These are phyloP conservation scores for Phytophthora megakarya DNA, from an alignment of 352 stramenopile genomes.

Conservation along the genomic window DNA sequence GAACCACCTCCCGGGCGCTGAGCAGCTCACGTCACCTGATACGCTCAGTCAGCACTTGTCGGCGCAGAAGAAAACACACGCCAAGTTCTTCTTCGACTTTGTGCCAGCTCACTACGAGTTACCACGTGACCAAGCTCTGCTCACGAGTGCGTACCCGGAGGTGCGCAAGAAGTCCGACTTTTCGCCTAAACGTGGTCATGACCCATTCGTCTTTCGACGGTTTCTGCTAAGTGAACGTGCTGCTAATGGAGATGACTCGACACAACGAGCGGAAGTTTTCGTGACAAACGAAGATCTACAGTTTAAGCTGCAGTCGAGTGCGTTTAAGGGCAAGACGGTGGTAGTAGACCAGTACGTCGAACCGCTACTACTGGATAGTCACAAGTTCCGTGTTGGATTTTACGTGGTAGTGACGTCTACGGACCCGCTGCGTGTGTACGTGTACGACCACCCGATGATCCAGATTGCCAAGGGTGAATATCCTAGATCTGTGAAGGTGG, in stretches of 20 bases:
- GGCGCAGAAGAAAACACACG: constrained; percentile 49
- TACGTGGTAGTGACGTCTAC: constrained; percentile 87
- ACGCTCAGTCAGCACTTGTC: constrained; percentile 53
- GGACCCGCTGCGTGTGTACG: constrained; percentile 84
- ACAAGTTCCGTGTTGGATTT: constrained; percentile 90
- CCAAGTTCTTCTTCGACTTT: constrained; percentile 77
- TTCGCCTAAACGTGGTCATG: constrained; percentile 55
- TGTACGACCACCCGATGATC: constrained; percentile 76
- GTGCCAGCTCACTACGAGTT: constrained; percentile 62
- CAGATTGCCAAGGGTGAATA: constrained; percentile 76
- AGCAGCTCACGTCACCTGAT: constrained; percentile 50
- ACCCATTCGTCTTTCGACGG: constrained; percentile 62
- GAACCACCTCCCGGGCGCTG: constrained; percentile 72
- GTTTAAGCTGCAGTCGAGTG: constrained; percentile 42
- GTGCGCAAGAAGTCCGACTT: constrained; percentile 55
- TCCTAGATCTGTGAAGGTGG: constrained; percentile 42
- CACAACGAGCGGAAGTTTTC: constrained; percentile 41
- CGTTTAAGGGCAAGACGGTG: constrained; percentile 59
- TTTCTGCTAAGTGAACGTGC: constrained; percentile 62
- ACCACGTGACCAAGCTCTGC: constrained; percentile 55
- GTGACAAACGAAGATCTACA: constrained; percentile 53
- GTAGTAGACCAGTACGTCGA: constrained; percentile 82
- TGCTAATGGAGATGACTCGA: constrained; percentile 38
- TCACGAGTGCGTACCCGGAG: constrained; percentile 51
- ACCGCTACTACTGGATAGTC: constrained; percentile 82